These are phyloP conservation scores for Hanseniaspora singularis DNA, from an alignment of 805 yeast species.

Conservation along the genomic window DNA sequence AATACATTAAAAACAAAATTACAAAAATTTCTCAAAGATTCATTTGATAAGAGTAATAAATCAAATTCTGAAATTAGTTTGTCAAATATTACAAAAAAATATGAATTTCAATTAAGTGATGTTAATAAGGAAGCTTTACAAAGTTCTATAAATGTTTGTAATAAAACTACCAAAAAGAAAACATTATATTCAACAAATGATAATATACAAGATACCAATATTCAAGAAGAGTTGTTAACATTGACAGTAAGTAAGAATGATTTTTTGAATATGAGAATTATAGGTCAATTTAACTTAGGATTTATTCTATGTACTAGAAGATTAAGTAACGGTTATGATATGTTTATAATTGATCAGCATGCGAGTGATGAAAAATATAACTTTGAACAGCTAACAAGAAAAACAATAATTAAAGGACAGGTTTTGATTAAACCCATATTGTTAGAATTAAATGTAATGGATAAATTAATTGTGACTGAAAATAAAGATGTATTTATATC, in stretches of 20 bases:
- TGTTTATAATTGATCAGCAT: slow-evolving; percentile 91
- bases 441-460: slow-evolving; percentile 62
- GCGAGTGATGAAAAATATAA: slow-evolving; percentile 94
- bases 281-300: slow-evolving; percentile 94
- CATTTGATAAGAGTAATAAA: background rate
- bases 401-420: slow-evolving; percentile 53
- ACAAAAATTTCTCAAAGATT: background rate
- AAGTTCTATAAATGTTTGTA: background rate
- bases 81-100: background rate
- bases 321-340: slow-evolving; percentile 34
- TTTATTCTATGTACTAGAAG: slow-evolving; percentile 63
- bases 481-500: slow-evolving; percentile 43
- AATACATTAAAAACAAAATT: background rate
- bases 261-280: slow-evolving; percentile 58
- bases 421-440: slow-evolving; percentile 47
- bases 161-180: background rate
- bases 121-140: background rate
- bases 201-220: slow-evolving; percentile 35
- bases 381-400: slow-evolving; percentile 56
- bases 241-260: slow-evolving; percentile 59
- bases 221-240: slow-evolving; percentile 48
- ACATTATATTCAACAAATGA: slow-evolving; percentile 25
- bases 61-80: background rate
- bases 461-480: slow-evolving; percentile 60
- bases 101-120: background rate